These are phyloP conservation scores for Penicillium sp. DNA, from an alignment of 2,329 filamentous ascomycete genomes.

Conservation along the genomic window DNA sequence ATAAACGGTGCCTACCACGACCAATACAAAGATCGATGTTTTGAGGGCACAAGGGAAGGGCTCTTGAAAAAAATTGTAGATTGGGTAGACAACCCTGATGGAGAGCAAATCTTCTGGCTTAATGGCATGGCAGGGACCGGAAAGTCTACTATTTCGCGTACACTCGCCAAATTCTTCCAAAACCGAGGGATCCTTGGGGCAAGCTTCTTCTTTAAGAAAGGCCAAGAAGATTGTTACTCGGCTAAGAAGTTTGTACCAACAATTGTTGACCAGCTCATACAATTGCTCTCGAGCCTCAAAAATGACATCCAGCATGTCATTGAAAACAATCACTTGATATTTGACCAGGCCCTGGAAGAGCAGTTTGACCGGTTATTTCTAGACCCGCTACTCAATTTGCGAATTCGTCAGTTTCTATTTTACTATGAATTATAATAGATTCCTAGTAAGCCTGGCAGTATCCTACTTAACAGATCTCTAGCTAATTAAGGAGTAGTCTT, in stretches of 20 bases:
- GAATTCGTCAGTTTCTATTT: neutral
- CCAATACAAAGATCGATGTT: constrained; percentile 13
- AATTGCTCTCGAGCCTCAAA: constrained; percentile 24
- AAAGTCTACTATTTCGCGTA: neutral
- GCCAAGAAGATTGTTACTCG: constrained; percentile 35
- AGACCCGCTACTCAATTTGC: constrained; percentile 17
- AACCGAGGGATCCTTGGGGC: neutral
- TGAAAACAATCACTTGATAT: constrained; percentile 19
- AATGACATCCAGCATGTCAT: constrained; percentile 18
- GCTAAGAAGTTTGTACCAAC: constrained; percentile 39
- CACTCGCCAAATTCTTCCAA: neutral
- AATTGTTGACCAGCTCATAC: constrained; percentile 25
- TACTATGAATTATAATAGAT: no score
- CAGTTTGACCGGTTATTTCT: constrained; percentile 26
- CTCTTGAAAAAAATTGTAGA: constrained; percentile 21
- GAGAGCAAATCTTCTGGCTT: constrained; percentile 28
- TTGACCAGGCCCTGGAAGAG: constrained; percentile 18
- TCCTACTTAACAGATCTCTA: no score
- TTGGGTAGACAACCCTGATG: constrained; percentile 16
- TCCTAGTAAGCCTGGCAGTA: no score
- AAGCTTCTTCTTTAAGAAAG: constrained; percentile 17
- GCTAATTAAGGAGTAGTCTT: no score
- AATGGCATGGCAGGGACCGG: constrained; percentile 9
- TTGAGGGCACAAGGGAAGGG: no score
- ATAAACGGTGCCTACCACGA: neutral